phyloP scores from a whole-genome alignment of 2,329 filamentous ascomycete species.

The Arthrobotrys entomopaga region DNA sequence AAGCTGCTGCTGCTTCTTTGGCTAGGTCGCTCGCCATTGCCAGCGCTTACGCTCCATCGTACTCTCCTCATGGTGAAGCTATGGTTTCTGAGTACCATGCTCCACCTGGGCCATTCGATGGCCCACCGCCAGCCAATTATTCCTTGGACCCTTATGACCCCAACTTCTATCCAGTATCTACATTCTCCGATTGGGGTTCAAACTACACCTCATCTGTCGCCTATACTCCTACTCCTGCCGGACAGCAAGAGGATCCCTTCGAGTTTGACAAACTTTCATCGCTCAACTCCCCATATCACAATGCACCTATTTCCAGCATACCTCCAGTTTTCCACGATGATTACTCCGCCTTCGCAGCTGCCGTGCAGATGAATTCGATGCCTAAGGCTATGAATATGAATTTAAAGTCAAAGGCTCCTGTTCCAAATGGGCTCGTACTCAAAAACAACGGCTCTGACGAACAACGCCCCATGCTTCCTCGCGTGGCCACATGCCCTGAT shows the following conservation, averaged over 20 bases:
- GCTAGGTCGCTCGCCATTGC: conserved; percentile 57
- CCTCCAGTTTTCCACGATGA: conserved; percentile 56
- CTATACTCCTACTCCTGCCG: conserved; percentile 58
- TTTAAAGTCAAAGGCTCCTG: conserved; percentile 37
- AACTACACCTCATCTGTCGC: conserved; percentile 56
- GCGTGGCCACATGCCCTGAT: conserved; percentile 48
- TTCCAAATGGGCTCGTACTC: conserved; percentile 45
- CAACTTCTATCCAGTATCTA: conserved; percentile 58
- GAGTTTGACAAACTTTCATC: conserved; percentile 56
- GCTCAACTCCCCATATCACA: conserved; percentile 44
- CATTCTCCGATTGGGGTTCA: conserved; percentile 59
- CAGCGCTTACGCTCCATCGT: conserved; percentile 52
- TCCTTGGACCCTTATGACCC: conserved; percentile 42
- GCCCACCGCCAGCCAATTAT: conserved; percentile 52
- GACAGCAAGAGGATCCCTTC: conserved; percentile 58
- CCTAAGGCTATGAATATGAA: conserved; percentile 55
- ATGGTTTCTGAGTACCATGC: conserved; percentile 53
- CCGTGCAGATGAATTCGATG: conserved; percentile 57
- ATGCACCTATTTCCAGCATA: conserved; percentile 45
- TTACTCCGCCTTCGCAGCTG: conserved; percentile 57
- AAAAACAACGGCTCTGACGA: conserved; percentile 25
- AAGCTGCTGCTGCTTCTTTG: conserved; percentile 57
- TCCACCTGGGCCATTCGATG: conserved; percentile 31
- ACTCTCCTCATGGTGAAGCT: conserved; percentile 51
- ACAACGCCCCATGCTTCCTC: conserved; percentile 36